These are phyloP conservation scores for Thelonectria olida DNA, from an alignment of 2,329 filamentous ascomycete genomes.

Conservation along the genomic window DNA sequence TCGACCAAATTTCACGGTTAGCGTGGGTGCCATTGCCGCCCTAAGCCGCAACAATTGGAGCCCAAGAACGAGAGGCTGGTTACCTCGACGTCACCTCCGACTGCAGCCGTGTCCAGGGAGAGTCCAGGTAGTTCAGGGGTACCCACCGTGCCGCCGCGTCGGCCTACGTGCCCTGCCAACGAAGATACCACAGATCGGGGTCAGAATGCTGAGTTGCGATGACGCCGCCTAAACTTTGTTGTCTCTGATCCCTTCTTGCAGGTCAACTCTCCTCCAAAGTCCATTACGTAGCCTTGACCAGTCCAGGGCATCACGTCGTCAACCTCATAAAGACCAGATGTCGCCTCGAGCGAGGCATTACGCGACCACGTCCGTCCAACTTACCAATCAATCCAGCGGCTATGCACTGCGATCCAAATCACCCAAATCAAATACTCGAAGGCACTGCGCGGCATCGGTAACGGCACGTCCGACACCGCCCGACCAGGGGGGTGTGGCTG, in stretches of 20 bases:
- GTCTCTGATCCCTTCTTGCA: conserved; percentile 16
- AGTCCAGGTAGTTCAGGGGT: conserved; percentile 33
- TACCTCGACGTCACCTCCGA: conserved; percentile 30
- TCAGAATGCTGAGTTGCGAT: conserved; percentile 4
- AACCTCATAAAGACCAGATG: not conserved
- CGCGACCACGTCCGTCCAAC: too few relatives aligned
- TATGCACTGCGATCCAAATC: conserved; percentile 26
- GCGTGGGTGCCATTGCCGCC: conserved; percentile 41
- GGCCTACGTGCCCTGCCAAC: conserved; percentile 11
- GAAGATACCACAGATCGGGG: conserved; percentile 12
- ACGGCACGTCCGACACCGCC: conserved; percentile 38
- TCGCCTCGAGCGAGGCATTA: too few relatives aligned
- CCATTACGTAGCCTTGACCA: conserved; percentile 11
- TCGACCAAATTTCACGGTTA: conserved; percentile 33
- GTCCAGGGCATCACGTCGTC: conserved; percentile 17
- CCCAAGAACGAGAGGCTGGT: conserved; percentile 15
- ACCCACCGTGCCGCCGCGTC: conserved; percentile 28
- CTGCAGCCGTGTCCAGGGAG: conserved; percentile 24
- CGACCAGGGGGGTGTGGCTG: conserved; percentile 16
- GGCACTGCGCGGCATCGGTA: conserved; percentile 30
- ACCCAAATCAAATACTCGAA: conserved; percentile 23
- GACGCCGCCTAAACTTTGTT: conserved; percentile 25
- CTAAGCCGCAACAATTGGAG: conserved; percentile 39
- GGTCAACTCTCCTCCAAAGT: not conserved
- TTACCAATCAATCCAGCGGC: too few relatives aligned